Evolutionary conservation across 208 protist genomes (phyloP).

Genomic region (Leishmania arabica): DNA sequence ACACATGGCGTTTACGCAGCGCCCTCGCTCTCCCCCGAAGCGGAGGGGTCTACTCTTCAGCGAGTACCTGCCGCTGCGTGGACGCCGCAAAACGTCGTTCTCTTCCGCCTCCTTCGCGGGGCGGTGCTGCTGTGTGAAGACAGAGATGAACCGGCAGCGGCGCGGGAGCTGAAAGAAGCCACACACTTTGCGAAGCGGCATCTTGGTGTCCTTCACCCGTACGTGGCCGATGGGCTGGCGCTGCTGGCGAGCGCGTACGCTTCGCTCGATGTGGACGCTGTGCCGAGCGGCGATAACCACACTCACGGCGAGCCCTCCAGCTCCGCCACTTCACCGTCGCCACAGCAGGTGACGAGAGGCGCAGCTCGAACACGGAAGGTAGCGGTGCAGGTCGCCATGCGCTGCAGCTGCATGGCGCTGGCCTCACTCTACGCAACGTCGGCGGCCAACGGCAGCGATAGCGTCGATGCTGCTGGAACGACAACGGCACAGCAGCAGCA

Average conservation of each 20-base stretch:
- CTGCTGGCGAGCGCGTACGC: conserved; percentile 27
- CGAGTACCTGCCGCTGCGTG: conserved; percentile 19
- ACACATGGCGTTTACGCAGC: not conserved
- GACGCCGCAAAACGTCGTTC: conserved; percentile 42
- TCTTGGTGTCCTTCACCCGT: conserved; percentile 37
- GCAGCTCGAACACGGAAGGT: conserved; percentile 26
- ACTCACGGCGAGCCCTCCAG: not conserved
- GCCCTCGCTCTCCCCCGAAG: not conserved
- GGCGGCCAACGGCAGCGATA: not conserved
- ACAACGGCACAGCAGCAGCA: conserved; percentile 6
- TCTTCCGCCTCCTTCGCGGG: conserved; percentile 51
- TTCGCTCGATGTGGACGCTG: conserved; percentile 32
- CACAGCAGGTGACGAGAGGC: not conserved
- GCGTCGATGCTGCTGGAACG: not conserved
- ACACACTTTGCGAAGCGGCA: conserved; percentile 30
- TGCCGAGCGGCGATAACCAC: not conserved
- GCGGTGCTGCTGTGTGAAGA: conserved; percentile 38
- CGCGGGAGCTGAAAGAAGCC: conserved; percentile 35
- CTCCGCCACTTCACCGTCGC: not conserved
- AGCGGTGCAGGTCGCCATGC: conserved; percentile 35
- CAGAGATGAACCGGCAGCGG: conserved; percentile 46
- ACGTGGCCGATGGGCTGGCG: conserved; percentile 32
- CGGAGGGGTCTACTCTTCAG: not conserved
- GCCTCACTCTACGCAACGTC: conserved; percentile 12
- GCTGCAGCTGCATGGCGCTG: conserved; percentile 33